Base-by-base conservation (phyloP, 2,329 filamentous ascomycete genomes). In the Pseudogymnoascus sp. region DNA sequence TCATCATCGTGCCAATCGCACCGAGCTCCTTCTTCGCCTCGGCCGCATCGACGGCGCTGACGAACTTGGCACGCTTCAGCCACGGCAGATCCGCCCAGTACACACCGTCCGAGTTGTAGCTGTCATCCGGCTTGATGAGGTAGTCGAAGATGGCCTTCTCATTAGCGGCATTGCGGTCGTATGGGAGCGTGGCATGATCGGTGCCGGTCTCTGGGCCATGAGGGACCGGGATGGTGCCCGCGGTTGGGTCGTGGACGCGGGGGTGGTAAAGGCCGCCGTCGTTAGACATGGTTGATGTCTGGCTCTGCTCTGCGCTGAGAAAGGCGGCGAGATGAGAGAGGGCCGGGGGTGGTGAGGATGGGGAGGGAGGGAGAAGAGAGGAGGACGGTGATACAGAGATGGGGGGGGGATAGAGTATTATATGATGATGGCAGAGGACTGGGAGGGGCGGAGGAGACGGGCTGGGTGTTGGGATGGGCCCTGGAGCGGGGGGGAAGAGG, bases 41-140 rank as follows among this genome's bases (percentile, higher is more conserved):
- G 49, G 79, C 77, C 64, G 79, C 80, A 75, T 97, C 88, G 73
- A 92, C 86, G 63, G 84, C 82, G 73, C 78, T 80, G 72, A 96
- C 88, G 72, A 97, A 97, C 66, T 80, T 79, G 71, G 90, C 73
- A 66, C 90, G 87, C 78, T 93, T 77, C 64, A 75, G 69, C 60
- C 91, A 72, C 19, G 88, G 86, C 69, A 97, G 79, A 73, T 97
- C 93, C 35, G 92, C 93, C 92, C 92, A 97, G 82, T 97, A 97
- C 67, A 85, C 82, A 65, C 93, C 93, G 19, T 92, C 84, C 62
- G 82, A 76, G 62, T 89, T 90, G 77, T 93, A 97, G 66, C 86
- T 89, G 77, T 97, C 93, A 72, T 95, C 90, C 2, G 93, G 93
- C 62, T 90, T 89, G 63, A 95, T 89, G 63, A 97, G 79, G 68